Evolutionary conservation across 176 grass and related monocot genomes (phyloP).

Genomic region (Thinopyrum elongatum): DNA sequence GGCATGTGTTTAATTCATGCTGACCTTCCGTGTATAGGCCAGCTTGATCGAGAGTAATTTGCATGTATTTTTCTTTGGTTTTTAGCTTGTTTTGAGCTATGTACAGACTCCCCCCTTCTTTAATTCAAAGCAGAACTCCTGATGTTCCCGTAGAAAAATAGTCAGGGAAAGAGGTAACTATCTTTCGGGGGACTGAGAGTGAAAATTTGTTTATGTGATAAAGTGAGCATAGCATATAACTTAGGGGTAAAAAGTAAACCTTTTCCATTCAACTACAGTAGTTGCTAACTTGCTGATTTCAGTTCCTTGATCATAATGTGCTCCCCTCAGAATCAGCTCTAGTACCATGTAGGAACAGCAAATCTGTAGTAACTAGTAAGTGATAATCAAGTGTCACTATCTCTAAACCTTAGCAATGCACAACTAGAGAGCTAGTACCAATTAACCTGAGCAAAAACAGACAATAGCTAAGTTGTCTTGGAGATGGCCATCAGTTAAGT

Average conservation of each 20-base stretch:
- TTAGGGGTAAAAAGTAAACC: neutral
- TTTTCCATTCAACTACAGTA: neutral
- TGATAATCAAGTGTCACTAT: neutral
- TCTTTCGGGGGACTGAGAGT: neutral
- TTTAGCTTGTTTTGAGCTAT: too few species aligned
- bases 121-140: too few species aligned
- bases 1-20: too few species aligned
- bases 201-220: neutral
- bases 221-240: neutral
- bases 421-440: neutral
- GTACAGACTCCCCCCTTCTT: too few species aligned
- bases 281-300: neutral
- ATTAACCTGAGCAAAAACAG: neutral
- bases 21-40: too few species aligned
- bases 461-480: neutral
- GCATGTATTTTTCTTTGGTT: too few species aligned
- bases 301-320: neutral
- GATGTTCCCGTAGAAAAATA: too few species aligned
- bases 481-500: neutral
- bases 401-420: neutral
- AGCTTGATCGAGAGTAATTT: too few species aligned
- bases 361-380: constrained; percentile 1
- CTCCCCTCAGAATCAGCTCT: neutral
- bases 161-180: neutral
- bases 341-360: neutral